Evolutionary conservation across 2,329 filamentous ascomycete genomes (phyloP), one percentile per base, ranked within the genome.

Genomic region (Trichophyton schoenleinii): DNA sequence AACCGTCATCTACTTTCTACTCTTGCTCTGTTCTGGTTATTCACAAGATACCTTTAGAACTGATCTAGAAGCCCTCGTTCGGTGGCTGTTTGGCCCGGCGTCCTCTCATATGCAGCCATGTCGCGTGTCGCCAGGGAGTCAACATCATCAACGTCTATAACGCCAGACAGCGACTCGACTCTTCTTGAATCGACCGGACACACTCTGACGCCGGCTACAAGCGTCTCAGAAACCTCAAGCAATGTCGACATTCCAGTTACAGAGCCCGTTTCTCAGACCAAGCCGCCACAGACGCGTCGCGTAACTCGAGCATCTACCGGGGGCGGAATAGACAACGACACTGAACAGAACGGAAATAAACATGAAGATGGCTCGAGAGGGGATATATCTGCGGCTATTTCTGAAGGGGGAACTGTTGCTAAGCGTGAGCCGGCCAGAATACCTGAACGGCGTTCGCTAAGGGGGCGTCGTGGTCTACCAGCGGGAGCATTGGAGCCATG

Each of bases 171-270:
- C 58, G 63, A 62, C 15, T 31, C 55, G 44, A 62, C 58, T 7
- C 22, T 59, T 18, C 46, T 60, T 41, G 59, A 62, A 57, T 68
- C 72, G 18, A 68, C 72, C 18, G 72, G 72, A 66, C 72, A 75
- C 63, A 69, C 75, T n/a, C 68, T 76, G 18, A 76, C 74, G 2
- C 74, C 74, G 60, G 74, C 75, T 60, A 74, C 74, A 46, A 76
- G 74, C 63, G 11, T 64, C 49, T 77, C 74, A n/a, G 74, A 76
- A 61, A 74, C 73, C 1, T 74, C 74, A 3, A 76, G 73, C 66
- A 41, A 41, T 42, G 36, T 31, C n/a, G 55, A 58, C 42, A 73
- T 72, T 64, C 71, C 71, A 66, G 71, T 73, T 62, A 70, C 72
- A 66, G 69, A 67, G 25, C 15, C 13, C 42, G 44, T 25, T 6